Percentiles rank a stretch among this genome's conserved stretches.
Conservation (phyloP, 2,329 filamentous ascomycete species). For the Cladosporium sp. region DNA sequence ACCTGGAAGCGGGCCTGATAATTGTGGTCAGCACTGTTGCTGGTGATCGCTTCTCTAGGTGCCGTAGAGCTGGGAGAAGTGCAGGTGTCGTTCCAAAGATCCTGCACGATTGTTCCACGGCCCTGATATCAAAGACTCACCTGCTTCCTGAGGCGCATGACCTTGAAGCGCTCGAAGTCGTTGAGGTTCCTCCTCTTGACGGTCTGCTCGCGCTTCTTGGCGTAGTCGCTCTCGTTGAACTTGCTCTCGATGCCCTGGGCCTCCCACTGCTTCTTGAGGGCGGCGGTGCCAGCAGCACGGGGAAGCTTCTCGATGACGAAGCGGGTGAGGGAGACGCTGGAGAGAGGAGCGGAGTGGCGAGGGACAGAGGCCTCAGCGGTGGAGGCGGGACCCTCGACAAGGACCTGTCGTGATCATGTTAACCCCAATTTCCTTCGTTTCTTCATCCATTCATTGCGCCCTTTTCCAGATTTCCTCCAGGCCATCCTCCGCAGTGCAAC, state of each 20-base stretch:
- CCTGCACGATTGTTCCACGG: neutral
- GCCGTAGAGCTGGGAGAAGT: neutral
- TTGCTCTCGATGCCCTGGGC: slow-evolving; percentile 86
- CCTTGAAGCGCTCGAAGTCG: slow-evolving; percentile 99
- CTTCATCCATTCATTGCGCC: neutral
- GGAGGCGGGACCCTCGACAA: slow-evolving; percentile 89
- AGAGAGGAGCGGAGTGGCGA: slow-evolving; percentile 80
- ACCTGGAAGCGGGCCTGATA: slow-evolving; percentile 81
- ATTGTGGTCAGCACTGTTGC: neutral
- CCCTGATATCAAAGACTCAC: slow-evolving; percentile 46
- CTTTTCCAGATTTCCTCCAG: neutral
- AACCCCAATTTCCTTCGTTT: slow-evolving; percentile 14
- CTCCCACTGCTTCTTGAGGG: slow-evolving; percentile 86
- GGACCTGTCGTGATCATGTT: slow-evolving; percentile 59
- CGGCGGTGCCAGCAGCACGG: slow-evolving; percentile 75
- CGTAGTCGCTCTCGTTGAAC: slow-evolving; percentile 88
- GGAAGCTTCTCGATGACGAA: slow-evolving; percentile 83
- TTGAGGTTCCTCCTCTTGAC: slow-evolving; percentile 85
- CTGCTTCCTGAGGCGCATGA: slow-evolving; percentile 99
- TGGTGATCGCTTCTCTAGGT: neutral
- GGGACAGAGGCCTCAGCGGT: slow-evolving; percentile 74
- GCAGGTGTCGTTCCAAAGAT: neutral
- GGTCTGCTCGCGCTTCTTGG: slow-evolving; percentile 84
- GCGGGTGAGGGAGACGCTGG: slow-evolving; percentile 81
- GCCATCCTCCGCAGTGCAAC: slow-evolving; percentile 40